Evolutionary conservation across 345 rosid species (phyloP).

Genomic region (Dipteronia sinensis): DNA sequence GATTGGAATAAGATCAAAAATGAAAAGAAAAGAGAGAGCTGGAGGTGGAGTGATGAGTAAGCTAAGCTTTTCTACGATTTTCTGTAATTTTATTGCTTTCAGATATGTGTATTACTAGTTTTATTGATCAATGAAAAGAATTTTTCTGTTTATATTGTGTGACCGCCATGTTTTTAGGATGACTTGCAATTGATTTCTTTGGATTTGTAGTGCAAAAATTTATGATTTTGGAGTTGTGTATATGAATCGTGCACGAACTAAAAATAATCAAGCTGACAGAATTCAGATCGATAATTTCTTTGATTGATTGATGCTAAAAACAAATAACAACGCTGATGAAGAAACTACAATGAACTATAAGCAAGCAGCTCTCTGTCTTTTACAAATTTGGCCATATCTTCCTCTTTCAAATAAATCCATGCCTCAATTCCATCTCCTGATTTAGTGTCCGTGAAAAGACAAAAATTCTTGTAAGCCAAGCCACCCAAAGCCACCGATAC

Average conservation of each 20-base stretch:
- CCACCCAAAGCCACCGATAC: slow-evolving; percentile 26
- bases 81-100: not conserved
- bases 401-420: slow-evolving; percentile 27
- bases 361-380: slow-evolving; percentile 22
- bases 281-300: not conserved
- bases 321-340: not conserved
- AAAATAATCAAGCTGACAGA: not conserved
- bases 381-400: slow-evolving; percentile 37
- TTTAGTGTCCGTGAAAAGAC: slow-evolving; percentile 29
- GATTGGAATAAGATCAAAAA: not conserved
- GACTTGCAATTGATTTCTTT: not conserved
- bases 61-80: not conserved
- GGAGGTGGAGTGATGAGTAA: too few relatives aligned
- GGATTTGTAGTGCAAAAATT: not conserved
- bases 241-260: not conserved
- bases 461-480: slow-evolving; percentile 27
- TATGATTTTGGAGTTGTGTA: not conserved
- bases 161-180: not conserved
- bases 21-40: not conserved
- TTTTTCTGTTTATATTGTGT: not conserved
- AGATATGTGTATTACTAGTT: not conserved
- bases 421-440: slow-evolving; percentile 34
- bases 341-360: not conserved
- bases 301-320: not conserved
- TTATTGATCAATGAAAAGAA: not conserved